These are phyloP conservation scores for Zymoseptoria pseudotritici DNA, from an alignment of 2,329 filamentous ascomycete genomes.

Conservation along the genomic window DNA sequence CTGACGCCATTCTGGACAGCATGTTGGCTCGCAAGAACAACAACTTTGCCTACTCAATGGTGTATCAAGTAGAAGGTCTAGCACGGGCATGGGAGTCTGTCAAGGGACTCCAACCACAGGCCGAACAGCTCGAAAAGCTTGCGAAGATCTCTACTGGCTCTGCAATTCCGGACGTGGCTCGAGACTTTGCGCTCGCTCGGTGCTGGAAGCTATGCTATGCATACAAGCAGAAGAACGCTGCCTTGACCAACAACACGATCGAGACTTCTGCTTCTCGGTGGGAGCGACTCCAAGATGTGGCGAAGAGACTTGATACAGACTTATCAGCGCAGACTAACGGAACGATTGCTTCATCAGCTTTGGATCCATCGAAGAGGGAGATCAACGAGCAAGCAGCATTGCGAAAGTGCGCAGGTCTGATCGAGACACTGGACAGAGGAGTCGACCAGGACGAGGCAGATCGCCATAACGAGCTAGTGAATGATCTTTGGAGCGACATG, in stretches of 20 bases:
- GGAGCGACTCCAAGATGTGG: conserved; percentile 4
- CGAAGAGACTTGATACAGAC: neutral
- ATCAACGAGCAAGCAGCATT: conserved; percentile 17
- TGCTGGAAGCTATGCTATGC: conserved; percentile 20
- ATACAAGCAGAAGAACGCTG: neutral
- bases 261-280: conserved; percentile 3
- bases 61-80: conserved; percentile 39
- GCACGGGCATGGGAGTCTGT: conserved; percentile 26
- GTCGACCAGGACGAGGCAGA: neutral
- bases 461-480: conserved; percentile 11
- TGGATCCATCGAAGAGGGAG: conserved; percentile 21
- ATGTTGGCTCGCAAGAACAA: conserved; percentile 23
- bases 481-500: conserved; percentile 41
- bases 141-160: conserved; percentile 30
- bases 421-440: conserved; percentile 1
- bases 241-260: neutral
- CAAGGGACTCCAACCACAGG: conserved; percentile 12
- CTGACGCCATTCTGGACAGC: conserved; percentile 28
- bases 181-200: conserved; percentile 31
- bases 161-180: conserved; percentile 37
- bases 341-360: conserved; percentile 11
- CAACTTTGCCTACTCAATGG: conserved; percentile 35
- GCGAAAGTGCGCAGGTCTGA: conserved; percentile 15
- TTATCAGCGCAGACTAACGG: conserved; percentile 14
- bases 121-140: conserved; percentile 21